phyloP scores from a whole-genome alignment of 116 monocot genomes.

The Posidonia oceanica region DNA sequence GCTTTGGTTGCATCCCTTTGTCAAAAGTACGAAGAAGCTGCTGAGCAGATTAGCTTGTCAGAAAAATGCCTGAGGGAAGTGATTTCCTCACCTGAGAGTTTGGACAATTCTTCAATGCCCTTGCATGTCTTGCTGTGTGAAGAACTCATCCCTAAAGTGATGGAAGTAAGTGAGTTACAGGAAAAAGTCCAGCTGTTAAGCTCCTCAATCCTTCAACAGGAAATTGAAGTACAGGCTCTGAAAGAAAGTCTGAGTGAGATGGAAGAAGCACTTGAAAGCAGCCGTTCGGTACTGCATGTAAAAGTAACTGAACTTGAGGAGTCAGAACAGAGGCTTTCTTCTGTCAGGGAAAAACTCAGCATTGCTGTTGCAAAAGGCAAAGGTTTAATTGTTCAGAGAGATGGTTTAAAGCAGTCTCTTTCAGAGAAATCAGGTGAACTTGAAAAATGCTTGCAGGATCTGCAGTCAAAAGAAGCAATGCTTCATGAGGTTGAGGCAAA shows the following conservation, averaged over 20 bases:
- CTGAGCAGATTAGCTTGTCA: slow-evolving; percentile 46
- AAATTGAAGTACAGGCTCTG: slow-evolving; percentile 50
- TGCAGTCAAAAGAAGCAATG: slow-evolving; percentile 52
- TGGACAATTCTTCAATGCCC: slow-evolving; percentile 30
- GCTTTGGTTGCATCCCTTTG: slow-evolving; percentile 34
- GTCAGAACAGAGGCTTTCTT: slow-evolving; percentile 78
- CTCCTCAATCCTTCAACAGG: slow-evolving; percentile 28
- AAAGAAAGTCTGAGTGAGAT: slow-evolving; percentile 34
- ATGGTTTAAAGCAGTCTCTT: slow-evolving; percentile 76
- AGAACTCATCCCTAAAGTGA: slow-evolving; percentile 44
- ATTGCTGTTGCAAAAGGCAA: slow-evolving; percentile 98
- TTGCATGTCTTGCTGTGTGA: slow-evolving; percentile 43
- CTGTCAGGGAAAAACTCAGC: slow-evolving; percentile 85
- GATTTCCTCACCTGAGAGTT: slow-evolving; percentile 17
- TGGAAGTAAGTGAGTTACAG: slow-evolving; percentile 26
- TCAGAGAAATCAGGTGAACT: slow-evolving; percentile 63
- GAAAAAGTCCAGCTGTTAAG: slow-evolving; percentile 31
- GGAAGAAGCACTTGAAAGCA: slow-evolving; percentile 43
- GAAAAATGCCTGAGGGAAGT: slow-evolving; percentile 35
- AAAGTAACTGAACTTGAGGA: slow-evolving; percentile 72
- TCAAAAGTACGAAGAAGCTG: slow-evolving; percentile 37
- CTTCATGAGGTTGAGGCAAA: slow-evolving; percentile 58
- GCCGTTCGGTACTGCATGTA: slow-evolving; percentile 32
- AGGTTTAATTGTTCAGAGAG: slow-evolving; percentile 84
- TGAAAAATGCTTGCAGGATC: slow-evolving; percentile 59